A percentile compares a stretch with the other conserved stretches of the same genome.
These are phyloP conservation scores for Niveomyces coronatus DNA, from an alignment of 2,329 filamentous ascomycete species.

Conservation along the genomic window DNA sequence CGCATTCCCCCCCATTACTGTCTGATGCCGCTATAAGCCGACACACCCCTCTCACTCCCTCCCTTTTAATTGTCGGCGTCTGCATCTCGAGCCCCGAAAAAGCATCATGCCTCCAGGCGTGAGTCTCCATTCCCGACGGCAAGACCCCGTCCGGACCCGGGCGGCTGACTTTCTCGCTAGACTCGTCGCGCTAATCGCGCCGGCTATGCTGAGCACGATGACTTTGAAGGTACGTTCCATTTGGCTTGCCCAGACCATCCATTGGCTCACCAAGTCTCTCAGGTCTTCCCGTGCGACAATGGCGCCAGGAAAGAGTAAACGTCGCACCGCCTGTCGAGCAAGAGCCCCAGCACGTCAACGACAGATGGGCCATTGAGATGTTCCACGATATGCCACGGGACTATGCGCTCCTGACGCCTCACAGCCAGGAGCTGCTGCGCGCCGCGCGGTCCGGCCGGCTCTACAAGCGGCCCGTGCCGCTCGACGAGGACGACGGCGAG, in stretches of 20 bases:
- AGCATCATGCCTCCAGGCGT: conserved; percentile 10
- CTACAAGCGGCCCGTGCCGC: conserved; percentile 59
- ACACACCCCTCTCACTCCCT: no score
- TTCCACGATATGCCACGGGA: conserved; percentile 79
- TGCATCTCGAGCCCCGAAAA: conserved; percentile 3
- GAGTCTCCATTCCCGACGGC: neutral
- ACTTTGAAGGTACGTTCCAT: conserved; percentile 54
- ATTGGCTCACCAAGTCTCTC: conserved; percentile 22
- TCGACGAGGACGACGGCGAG: conserved; percentile 49
- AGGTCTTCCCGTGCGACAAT: conserved; percentile 84
- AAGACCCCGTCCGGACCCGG: neutral
- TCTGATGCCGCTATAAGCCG: no score
- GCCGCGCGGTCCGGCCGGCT: conserved; percentile 68
- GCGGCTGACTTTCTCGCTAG: conserved; percentile 20
- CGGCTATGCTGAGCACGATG: conserved; percentile 49
- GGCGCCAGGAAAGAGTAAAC: conserved; percentile 62
- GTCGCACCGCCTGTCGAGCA: conserved; percentile 55
- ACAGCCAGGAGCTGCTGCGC: conserved; percentile 73
- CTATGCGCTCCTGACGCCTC: conserved; percentile 62
- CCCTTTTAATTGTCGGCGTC: conserved; percentile 1
- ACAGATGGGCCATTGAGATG: conserved; percentile 65
- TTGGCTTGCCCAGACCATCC: no score
- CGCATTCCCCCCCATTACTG: no score
- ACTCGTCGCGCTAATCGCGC: conserved; percentile 47
- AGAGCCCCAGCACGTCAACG: conserved; percentile 52